Conservation (phyloP, 805 yeast species). For the Cyberlindnera americana region DNA sequence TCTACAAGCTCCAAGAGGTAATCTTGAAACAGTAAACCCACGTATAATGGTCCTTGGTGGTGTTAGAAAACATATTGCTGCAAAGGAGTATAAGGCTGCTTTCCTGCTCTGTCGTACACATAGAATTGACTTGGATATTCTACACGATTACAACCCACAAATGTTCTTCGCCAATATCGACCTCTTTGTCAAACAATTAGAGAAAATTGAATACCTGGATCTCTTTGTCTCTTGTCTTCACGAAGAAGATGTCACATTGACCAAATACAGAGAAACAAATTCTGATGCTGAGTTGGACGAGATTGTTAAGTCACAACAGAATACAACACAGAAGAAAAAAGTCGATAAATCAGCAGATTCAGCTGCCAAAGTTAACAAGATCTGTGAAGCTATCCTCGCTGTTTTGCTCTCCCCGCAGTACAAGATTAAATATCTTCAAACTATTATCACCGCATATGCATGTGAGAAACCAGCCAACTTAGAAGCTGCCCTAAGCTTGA, state of each 20-base stretch:
- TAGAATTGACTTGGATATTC: constrained; percentile 83
- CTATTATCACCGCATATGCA: constrained; percentile 87
- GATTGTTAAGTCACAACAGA: constrained; percentile 29
- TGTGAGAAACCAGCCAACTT: constrained; percentile 87
- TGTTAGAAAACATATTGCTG: constrained; percentile 66
- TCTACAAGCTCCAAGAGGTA: constrained; percentile 94
- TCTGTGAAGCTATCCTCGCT: constrained; percentile 67
- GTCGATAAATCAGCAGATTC: constrained; percentile 33
- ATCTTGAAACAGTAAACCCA: constrained; percentile 90
- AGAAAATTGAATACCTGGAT: constrained; percentile 72
- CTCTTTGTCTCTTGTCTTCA: constrained; percentile 80
- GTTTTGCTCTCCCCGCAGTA: constrained; percentile 51
- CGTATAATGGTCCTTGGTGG: constrained; percentile 86
- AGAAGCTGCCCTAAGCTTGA: constrained; percentile 64
- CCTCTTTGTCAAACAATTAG: constrained; percentile 65
- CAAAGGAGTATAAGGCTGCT: constrained; percentile 62
- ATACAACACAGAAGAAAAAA: constrained; percentile 26
- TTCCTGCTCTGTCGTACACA: constrained; percentile 83
- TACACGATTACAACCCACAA: constrained; percentile 82
- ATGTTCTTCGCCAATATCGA: constrained; percentile 62
- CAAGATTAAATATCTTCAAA: constrained; percentile 59
- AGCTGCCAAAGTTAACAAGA: constrained; percentile 63
- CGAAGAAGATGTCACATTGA: constrained; percentile 78
- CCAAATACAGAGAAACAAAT: constrained; percentile 77
- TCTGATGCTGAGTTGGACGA: constrained; percentile 30